A percentile compares a stretch with the other conserved stretches of the same genome.
These are phyloP conservation scores for Tetradesmus lagerheimii DNA, from an alignment of 139 green algal species.

Conservation along the genomic window DNA sequence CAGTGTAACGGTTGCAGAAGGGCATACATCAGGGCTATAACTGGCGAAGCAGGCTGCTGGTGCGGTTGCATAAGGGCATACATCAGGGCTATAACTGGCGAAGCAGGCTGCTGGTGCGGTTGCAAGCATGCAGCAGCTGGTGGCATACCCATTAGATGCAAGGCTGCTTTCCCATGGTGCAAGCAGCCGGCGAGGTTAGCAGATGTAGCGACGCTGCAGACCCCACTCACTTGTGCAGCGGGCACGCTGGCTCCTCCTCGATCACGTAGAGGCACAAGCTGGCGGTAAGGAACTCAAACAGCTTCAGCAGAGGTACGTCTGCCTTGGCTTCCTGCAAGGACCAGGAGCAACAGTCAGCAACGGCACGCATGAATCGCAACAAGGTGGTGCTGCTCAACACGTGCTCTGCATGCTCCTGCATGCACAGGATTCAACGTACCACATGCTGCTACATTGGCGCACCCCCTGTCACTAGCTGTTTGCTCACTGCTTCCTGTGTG, in stretches of 20 bases:
- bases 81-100: too few relatives aligned
- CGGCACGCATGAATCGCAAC: neutral
- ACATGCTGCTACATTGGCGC: too few relatives aligned
- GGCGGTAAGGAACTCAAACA: constrained; percentile 89
- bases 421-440: too few relatives aligned
- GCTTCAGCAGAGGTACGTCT: constrained; percentile 81
- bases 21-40: neutral
- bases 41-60: too few relatives aligned
- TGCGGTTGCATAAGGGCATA: too few relatives aligned
- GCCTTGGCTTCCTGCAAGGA: constrained; percentile 39
- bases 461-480: neutral
- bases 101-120: too few relatives aligned
- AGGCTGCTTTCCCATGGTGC: too few relatives aligned
- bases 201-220: neutral
- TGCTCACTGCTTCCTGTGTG: neutral
- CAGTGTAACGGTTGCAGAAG: neutral
- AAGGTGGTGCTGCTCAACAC: too few relatives aligned
- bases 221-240: constrained; percentile 40
- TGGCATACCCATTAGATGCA: too few relatives aligned
- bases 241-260: constrained; percentile 63
- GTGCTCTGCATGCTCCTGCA: too few relatives aligned
- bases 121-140: too few relatives aligned
- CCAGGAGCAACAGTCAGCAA: neutral
- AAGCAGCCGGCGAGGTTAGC: too few relatives aligned
- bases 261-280: constrained; percentile 86